Conservation (phyloP, 129 eudicot genomes). For the Sambucus nigra region DNA sequence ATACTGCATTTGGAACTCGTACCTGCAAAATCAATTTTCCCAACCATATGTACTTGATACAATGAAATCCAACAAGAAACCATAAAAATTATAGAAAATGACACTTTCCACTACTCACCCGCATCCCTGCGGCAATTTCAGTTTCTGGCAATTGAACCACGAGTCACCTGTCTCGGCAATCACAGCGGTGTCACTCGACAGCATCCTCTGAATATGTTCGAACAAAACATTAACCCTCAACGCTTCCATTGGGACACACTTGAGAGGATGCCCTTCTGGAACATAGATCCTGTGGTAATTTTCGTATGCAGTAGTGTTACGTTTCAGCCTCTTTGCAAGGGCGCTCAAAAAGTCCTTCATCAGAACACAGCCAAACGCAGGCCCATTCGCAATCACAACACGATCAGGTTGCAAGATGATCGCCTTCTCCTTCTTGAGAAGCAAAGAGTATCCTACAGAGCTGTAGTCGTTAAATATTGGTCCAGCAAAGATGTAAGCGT, state of each 20-base stretch:
- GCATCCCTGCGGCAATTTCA: constrained; percentile 26
- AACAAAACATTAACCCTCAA: constrained; percentile 25
- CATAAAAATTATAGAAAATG: background rate
- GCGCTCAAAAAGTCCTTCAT: constrained; percentile 29
- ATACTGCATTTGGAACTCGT: constrained; percentile 29
- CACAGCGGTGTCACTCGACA: constrained; percentile 21
- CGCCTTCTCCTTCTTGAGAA: constrained; percentile 28
- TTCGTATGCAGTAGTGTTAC: constrained; percentile 21
- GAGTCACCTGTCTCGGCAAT: constrained; percentile 33
- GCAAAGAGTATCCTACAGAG: constrained; percentile 26
- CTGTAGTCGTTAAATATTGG: constrained; percentile 31
- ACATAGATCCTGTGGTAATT: constrained; percentile 27
- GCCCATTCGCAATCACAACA: constrained; percentile 24
- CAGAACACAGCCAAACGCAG: constrained; percentile 25
- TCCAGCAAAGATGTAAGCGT: constrained; percentile 26
- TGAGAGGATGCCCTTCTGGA: constrained; percentile 27
- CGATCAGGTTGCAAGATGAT: constrained; percentile 25
- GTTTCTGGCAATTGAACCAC: constrained; percentile 29
- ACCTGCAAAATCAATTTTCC: constrained; percentile 8
- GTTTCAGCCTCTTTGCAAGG: constrained; percentile 16
- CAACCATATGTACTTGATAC: too few relatives aligned
- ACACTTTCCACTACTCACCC: constrained; percentile 9
- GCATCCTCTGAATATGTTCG: constrained; percentile 29
- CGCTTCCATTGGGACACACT: constrained; percentile 18
- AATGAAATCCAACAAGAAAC: background rate